These are phyloP conservation scores for Gypsophila paniculata DNA, from an alignment of 179 eudicot genomes.

Conservation along the genomic window DNA sequence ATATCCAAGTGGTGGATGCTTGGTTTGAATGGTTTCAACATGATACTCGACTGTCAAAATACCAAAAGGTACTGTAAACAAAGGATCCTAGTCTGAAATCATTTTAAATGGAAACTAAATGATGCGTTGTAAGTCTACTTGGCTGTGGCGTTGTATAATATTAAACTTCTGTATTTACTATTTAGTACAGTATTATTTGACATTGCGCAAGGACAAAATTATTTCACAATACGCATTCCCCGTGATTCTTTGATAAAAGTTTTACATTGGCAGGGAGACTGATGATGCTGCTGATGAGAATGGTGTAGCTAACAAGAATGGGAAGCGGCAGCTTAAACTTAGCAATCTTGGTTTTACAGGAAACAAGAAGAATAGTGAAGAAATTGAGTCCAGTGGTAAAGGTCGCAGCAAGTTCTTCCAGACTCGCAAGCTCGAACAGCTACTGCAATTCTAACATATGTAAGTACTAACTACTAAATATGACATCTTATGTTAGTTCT, in stretches of 20 bases:
- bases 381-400: conserved; percentile 78
- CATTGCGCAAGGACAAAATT: not conserved
- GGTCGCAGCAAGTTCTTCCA: conserved; percentile 92
- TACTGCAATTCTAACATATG: conserved; percentile 45
- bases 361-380: conserved; percentile 64
- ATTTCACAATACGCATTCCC: not conserved
- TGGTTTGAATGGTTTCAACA: not conserved
- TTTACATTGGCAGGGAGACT: conserved; percentile 51
- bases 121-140: not conserved
- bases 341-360: conserved; percentile 71
- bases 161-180: not conserved
- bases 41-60: not conserved
- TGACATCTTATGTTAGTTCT: conserved; percentile 7
- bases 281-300: conserved; percentile 60
- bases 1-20: not conserved
- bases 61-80: not conserved
- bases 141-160: not conserved
- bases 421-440: conserved; percentile 79
- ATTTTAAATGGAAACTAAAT: not conserved
- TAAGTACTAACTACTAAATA: conserved; percentile 19
- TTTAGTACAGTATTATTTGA: not conserved
- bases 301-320: conserved; percentile 42
- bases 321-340: conserved; percentile 64
- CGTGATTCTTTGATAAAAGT: not conserved
- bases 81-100: not conserved